Base-by-base conservation (phyloP, 148 eudicot genomes). In the Vaccinium macrocarpon region DNA sequence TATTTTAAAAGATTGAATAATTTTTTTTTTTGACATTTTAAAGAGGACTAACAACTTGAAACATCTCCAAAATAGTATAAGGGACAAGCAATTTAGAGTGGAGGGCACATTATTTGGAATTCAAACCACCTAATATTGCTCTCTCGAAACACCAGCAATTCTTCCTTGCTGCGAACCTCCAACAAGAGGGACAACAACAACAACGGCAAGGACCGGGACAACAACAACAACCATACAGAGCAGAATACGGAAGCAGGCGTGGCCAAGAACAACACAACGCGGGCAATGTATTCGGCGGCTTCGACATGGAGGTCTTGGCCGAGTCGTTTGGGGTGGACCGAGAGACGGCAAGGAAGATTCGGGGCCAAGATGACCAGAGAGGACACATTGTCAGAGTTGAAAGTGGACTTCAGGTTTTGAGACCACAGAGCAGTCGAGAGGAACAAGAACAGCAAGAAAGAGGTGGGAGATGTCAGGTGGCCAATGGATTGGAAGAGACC, bases 101-200 rank as follows among this genome's bases (percentile, higher is more conserved):
- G 38, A 42, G 46, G 5, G 46, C 46, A 42, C 46, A 42, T 42
- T 42, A 42, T 42, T 42, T 5, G 46, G 46, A 42, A 42, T 42
- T 42, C 5, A 35, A 42, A 42, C 46, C 6, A 5, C 46, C 46
- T 42, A 42, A 5, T 42, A 42, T 42, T 42, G 46, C 46, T 42
- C 53, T 42, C 53, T 7, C 7, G 53, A 8, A 5, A 74, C 49
- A 82, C 83, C 84, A 95, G 98, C 85, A 88, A 84, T 94, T 94
- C 89, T 90, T 88, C 89, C 84, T 95, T 14, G 98, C 94, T 8
- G 98, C 96, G 11, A 91, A 86, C 76, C 93, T 91, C n/a, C 85
- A 92, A 82, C 53, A 51, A 51, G 85, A 59, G 81, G 88, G 83
- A 80, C 87, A 86, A 51, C 53, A 8, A 52, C 55, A 9, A 52